Evolutionary conservation across 163 green algal genomes (phyloP), one percentile per base, ranked within the genome.

Genomic region (Chlamydomonas reinhardtii): DNA sequence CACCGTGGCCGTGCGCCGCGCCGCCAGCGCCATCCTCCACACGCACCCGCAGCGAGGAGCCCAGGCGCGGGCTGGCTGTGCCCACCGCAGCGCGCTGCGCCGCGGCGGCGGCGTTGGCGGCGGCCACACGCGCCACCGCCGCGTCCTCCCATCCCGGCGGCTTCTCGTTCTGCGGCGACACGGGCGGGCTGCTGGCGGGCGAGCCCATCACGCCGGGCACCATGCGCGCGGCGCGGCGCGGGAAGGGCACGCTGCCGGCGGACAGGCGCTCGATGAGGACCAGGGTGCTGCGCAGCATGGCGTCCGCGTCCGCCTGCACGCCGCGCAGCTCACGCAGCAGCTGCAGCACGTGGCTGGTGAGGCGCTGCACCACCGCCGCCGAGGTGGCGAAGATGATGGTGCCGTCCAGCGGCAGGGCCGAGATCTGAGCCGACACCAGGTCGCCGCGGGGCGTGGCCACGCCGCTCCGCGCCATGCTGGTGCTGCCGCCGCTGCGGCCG

Each of bases 331-430:
- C 82, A 4, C 82, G 82, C 59, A 76, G 59, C 61, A 87, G 72
- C 72, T 82, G 72, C 39, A 87, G 52, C n/a, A 87, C 72, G 66
- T 87, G 82, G 15, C 35, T 70, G 34, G 69, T 87, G 5, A 87
- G 72, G 2, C 82, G 82, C 72, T 87, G 82, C 62, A 87, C 82
- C 35, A 87, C 72, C 59, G 54, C 61, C 25, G 82, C 54, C 9
- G 37, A 35, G 19, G 82, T 87, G 72, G 82, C 82, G 72, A 87
- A 87, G 72, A 87, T 87, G 82, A 87, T 62, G 22, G 70, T 39
- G 59, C 82, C 29, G 82, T 87, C 82, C 24, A 62, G 72, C n/a
- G 82, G 82, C 72, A 87, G 82, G 11, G 61, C 35, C n/a, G 2
- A 15, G 72, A 87, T 87, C 72, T 87, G 82, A 59, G 43, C 59